These are phyloP conservation scores for Camelina laxa DNA, from an alignment of 345 rosid genomes.

Conservation along the genomic window DNA sequence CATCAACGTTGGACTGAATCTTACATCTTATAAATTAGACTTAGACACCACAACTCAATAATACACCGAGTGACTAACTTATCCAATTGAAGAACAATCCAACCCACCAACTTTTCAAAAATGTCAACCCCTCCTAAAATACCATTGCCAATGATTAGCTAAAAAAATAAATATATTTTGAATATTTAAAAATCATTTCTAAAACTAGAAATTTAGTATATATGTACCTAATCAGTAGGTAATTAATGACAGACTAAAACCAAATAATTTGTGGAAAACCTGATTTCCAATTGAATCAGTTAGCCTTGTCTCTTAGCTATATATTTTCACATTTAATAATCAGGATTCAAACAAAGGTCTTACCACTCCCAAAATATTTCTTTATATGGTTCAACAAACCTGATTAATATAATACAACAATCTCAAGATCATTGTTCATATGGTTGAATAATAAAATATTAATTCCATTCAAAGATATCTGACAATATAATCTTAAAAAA, in stretches of 20 bases:
- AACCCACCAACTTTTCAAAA: background rate
- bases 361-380: background rate
- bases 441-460: background rate
- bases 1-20: too few species aligned
- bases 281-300: background rate
- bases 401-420: slow-evolving; percentile 1
- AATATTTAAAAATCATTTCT: background rate
- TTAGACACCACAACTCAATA: too few species aligned
- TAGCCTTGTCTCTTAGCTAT: too few species aligned
- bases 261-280: background rate
- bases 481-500: background rate
- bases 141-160: background rate
- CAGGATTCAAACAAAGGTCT: background rate
- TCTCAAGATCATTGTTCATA: slow-evolving; percentile 6
- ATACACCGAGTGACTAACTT: too few species aligned
- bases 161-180: background rate
- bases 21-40: too few species aligned
- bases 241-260: slow-evolving; percentile 23
- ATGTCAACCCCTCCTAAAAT: slow-evolving; percentile 3
- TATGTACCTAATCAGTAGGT: slow-evolving; percentile 19
- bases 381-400: slow-evolving; percentile 29
- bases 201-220: background rate
- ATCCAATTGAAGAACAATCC: too few species aligned
- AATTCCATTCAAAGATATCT: background rate
- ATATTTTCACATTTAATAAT: slow-evolving; percentile 5